A percentile compares a stretch with the other conserved stretches of the same genome.
These are phyloP conservation scores for Ramichloridium luteum DNA, from an alignment of 2,329 filamentous ascomycete species.

Conservation along the genomic window DNA sequence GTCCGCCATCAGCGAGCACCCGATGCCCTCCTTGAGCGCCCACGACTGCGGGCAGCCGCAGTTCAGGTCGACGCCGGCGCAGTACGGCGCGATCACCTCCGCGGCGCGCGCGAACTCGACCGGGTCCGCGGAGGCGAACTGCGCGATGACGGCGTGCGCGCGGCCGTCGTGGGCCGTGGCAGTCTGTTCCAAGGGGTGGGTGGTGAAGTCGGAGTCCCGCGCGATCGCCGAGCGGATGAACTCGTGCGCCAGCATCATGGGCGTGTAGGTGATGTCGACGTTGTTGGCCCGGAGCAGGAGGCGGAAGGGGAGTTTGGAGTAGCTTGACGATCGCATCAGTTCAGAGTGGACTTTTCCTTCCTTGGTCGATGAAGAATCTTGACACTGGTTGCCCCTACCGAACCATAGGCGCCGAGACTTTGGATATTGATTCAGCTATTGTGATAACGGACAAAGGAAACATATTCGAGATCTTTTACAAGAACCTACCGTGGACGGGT, in stretches of 20 bases:
- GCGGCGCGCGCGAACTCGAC: slow-evolving; percentile 52
- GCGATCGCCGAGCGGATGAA: slow-evolving; percentile 20
- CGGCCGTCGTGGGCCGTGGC: slow-evolving; percentile 10
- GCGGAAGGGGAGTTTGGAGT: slow-evolving; percentile 51
- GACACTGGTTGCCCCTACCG: slow-evolving; percentile 37
- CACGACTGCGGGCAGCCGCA: slow-evolving; percentile 63
- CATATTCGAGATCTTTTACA: not conserved
- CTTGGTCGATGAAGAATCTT: not conserved
- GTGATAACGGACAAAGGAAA: slow-evolving; percentile 6
- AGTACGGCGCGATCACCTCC: slow-evolving; percentile 48
- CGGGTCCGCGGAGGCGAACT: slow-evolving; percentile 53
- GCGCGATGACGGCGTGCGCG: slow-evolving; percentile 44
- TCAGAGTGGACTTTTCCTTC: not conserved
- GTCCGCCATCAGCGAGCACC: slow-evolving; percentile 56
- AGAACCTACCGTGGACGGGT: slow-evolving; percentile 37
- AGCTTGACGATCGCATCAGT: slow-evolving; percentile 11
- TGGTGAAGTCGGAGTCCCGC: slow-evolving; percentile 50
- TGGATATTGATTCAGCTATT: no score
- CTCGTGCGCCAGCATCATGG: slow-evolving; percentile 43
- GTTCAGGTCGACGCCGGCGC: slow-evolving; percentile 56
- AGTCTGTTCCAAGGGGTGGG: slow-evolving; percentile 37
- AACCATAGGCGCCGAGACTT: slow-evolving; percentile 56
- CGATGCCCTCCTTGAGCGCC: slow-evolving; percentile 56
- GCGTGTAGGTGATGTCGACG: slow-evolving; percentile 57
- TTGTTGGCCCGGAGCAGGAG: slow-evolving; percentile 54